Conservation (phyloP, 2,329 filamentous ascomycete species). For the Fusarium compactum region DNA sequence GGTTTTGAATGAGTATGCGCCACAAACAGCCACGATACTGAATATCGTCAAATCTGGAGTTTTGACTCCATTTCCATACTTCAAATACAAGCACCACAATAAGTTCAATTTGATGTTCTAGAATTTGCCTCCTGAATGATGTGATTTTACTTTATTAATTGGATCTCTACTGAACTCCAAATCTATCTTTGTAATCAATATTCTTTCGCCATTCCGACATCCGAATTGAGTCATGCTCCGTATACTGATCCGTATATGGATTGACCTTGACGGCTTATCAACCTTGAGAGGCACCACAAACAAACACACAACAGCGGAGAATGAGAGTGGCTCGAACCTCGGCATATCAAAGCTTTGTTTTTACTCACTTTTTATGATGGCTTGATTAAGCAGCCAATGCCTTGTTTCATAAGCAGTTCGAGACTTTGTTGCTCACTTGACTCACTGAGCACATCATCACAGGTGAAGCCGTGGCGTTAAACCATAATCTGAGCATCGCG, state of each 20-base stretch:
- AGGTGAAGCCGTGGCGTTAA: slow-evolving; percentile 26
- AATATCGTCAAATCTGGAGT: slow-evolving; percentile 6
- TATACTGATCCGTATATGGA: background rate
- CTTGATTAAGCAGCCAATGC: background rate
- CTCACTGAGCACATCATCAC: slow-evolving; percentile 42
- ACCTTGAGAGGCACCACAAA: slow-evolving; percentile 12
- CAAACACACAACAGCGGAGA: slow-evolving; percentile 5
- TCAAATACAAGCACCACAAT: background rate
- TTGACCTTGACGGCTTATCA: slow-evolving; percentile 17
- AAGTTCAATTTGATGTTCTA: slow-evolving; percentile 1
- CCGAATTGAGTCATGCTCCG: slow-evolving; percentile 21
- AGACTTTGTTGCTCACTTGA: slow-evolving; percentile 36
- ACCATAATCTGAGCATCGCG: slow-evolving; percentile 32
- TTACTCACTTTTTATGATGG: background rate
- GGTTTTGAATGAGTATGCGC: slow-evolving; percentile 5
- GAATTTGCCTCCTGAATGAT: slow-evolving; percentile 27
- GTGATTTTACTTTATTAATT: slow-evolving; percentile 27
- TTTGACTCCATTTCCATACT: background rate
- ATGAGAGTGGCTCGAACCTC: slow-evolving; percentile 9
- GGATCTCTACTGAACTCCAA: background rate
- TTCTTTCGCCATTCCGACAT: slow-evolving; percentile 37
- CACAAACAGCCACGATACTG: slow-evolving; percentile 24
- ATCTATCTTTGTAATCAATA: slow-evolving; percentile 25
- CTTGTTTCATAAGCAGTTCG: slow-evolving; percentile 18
- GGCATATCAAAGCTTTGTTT: background rate